phyloP scores from a whole-genome alignment of 345 rosid genomes.

The Sisymbrium altissimum region DNA sequence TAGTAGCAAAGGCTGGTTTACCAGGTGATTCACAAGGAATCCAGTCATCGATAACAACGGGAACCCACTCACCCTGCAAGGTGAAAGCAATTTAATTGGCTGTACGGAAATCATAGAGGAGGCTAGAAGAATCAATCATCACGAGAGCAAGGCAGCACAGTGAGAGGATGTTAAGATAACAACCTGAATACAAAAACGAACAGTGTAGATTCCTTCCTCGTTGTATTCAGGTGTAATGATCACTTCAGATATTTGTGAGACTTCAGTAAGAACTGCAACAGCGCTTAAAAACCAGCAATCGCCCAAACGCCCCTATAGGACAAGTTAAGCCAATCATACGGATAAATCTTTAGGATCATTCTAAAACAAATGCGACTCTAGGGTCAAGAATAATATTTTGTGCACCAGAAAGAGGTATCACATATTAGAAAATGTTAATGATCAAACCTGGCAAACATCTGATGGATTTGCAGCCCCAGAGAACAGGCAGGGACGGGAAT shows the following conservation, averaged over 20 bases:
- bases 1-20: conserved; percentile 98
- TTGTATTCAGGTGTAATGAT: conserved; percentile 96
- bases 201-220: conserved; percentile 98
- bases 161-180: conserved; percentile 15
- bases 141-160: conserved; percentile 12
- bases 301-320: conserved; percentile 85
- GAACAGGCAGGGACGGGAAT: conserved; percentile 78
- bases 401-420: conserved; percentile 10
- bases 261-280: conserved; percentile 95
- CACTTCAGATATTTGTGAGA: conserved; percentile 87
- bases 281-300: conserved; percentile 99
- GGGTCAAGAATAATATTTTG: conserved; percentile 17
- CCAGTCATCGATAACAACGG: conserved; percentile 99
- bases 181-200: conserved; percentile 99
- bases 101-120: conserved; percentile 3
- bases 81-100: background rate
- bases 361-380: background rate
- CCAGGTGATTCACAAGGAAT: conserved; percentile 96
- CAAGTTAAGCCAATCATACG: conserved; percentile 14
- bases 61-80: conserved; percentile 99
- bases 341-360: background rate
- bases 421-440: conserved; percentile 1
- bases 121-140: conserved; percentile 3
- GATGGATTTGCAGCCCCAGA: conserved; percentile 93
- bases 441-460: conserved; percentile 97